Conservation (phyloP, 1,139 yeast species). For the Debaryomyces nepalensis region DNA sequence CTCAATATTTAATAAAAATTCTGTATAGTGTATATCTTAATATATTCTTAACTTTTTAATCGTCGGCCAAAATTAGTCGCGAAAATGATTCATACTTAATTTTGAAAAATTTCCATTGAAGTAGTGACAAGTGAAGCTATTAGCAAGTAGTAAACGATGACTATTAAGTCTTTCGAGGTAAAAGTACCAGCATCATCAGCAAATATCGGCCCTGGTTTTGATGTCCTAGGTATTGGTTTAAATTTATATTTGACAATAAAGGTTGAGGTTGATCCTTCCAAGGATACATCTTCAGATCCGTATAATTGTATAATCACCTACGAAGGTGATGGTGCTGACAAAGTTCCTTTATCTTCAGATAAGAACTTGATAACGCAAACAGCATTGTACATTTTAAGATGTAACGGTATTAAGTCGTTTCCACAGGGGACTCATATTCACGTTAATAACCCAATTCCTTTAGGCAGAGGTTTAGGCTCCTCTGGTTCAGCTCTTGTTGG, state of each 20-base stretch:
- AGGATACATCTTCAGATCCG: slow-evolving; percentile 58
- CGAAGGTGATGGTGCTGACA: slow-evolving; percentile 74
- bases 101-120: slow-evolving; percentile 1
- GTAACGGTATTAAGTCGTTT: slow-evolving; percentile 73
- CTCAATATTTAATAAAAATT: not conserved
- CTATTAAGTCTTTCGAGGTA: slow-evolving; percentile 54
- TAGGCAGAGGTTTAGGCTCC: slow-evolving; percentile 96
- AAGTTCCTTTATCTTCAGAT: slow-evolving; percentile 78
- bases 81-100: slow-evolving; percentile 3
- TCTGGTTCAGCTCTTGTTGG: slow-evolving; percentile 99
- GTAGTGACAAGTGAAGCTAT: too few species aligned
- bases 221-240: slow-evolving; percentile 90
- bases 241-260: slow-evolving; percentile 70
- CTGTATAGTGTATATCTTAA: not conserved
- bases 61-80: slow-evolving; percentile 3
- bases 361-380: slow-evolving; percentile 88
- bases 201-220: slow-evolving; percentile 98
- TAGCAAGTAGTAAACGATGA: slow-evolving; percentile 11
- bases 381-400: slow-evolving; percentile 86
- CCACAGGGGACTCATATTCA: slow-evolving; percentile 84
- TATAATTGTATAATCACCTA: slow-evolving; percentile 73
- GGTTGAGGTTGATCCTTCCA: slow-evolving; percentile 63
- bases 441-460: slow-evolving; percentile 88
- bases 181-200: slow-evolving; percentile 97
- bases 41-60: not conserved